Percentiles rank a stretch among this genome's conserved stretches.
Conservation (phyloP, 805 yeast species). For the Tetrapisispora pingtungensis region DNA sequence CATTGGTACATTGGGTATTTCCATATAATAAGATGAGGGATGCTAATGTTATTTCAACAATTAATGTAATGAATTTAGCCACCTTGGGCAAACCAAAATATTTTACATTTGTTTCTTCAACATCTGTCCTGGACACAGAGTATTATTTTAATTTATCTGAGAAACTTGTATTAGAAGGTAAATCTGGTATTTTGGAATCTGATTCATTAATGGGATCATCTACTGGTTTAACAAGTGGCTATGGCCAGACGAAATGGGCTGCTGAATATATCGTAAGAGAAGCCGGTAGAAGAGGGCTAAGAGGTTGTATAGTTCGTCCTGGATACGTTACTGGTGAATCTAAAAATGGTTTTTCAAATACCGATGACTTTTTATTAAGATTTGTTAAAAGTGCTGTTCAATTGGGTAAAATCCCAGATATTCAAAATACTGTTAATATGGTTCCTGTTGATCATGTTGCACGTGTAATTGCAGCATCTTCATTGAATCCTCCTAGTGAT, state of each 20-base stretch:
- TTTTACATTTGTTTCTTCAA: slow-evolving; percentile 89
- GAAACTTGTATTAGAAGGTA: slow-evolving; percentile 50
- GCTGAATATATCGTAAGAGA: slow-evolving; percentile 81
- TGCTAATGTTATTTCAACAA: slow-evolving; percentile 83
- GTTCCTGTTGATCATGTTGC: slow-evolving; percentile 99
- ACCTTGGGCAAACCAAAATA: slow-evolving; percentile 69
- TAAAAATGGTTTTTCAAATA: slow-evolving; percentile 77
- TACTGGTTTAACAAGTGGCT: slow-evolving; percentile 77
- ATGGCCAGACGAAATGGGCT: slow-evolving; percentile 97
- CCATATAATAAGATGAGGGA: slow-evolving; percentile 86
- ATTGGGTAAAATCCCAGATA: slow-evolving; percentile 76
- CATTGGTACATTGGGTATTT: slow-evolving; percentile 97
- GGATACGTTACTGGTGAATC: slow-evolving; percentile 92
- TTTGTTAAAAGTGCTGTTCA: slow-evolving; percentile 93
- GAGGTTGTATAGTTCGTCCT: slow-evolving; percentile 87
- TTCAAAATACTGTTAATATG: slow-evolving; percentile 82
- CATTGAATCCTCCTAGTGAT: slow-evolving; percentile 59
- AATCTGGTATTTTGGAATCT: slow-evolving; percentile 64
- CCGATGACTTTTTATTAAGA: slow-evolving; percentile 91
- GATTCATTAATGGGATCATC: slow-evolving; percentile 81
- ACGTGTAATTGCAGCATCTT: slow-evolving; percentile 72
- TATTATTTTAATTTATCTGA: slow-evolving; percentile 74
- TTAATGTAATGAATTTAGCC: slow-evolving; percentile 65
- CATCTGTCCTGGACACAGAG: slow-evolving; percentile 83
- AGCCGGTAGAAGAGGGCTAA: slow-evolving; percentile 81